Conservation (phyloP, 805 yeast genomes). For the Saccharomycopsis fermentans region DNA sequence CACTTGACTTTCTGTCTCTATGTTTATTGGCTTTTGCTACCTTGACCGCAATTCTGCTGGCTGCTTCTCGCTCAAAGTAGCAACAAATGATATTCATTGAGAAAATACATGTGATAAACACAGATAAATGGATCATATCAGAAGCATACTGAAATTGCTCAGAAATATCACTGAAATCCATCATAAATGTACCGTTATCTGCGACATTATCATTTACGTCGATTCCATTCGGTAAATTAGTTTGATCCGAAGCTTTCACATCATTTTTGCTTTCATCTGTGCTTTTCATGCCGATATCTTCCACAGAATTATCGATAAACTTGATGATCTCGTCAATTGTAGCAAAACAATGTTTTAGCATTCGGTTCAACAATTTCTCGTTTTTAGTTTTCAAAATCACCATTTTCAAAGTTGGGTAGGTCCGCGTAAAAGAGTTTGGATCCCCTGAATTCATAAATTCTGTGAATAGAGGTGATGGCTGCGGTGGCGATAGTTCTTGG, state of each 20-base stretch:
- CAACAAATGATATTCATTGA: neutral
- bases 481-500: neutral
- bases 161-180: constrained; percentile 24
- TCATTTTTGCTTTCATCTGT: constrained; percentile 4
- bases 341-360: neutral
- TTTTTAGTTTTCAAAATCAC: neutral
- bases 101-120: constrained; percentile 6
- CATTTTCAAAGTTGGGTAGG: neutral
- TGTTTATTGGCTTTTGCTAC: neutral
- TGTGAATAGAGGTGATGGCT: neutral
- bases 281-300: constrained; percentile 9
- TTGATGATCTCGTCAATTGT: neutral
- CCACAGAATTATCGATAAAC: neutral
- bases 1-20: neutral
- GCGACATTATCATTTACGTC: constrained; percentile 4
- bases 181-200: constrained; percentile 9
- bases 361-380: neutral
- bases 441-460: neutral
- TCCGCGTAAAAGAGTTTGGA: neutral
- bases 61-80: neutral
- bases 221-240: neutral
- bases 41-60: neutral
- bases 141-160: constrained; percentile 51
- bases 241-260: neutral
- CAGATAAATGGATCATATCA: constrained; percentile 44